Conservation (phyloP, 2,329 filamentous ascomycete genomes). For the Penicillium aurantiogriseum region DNA sequence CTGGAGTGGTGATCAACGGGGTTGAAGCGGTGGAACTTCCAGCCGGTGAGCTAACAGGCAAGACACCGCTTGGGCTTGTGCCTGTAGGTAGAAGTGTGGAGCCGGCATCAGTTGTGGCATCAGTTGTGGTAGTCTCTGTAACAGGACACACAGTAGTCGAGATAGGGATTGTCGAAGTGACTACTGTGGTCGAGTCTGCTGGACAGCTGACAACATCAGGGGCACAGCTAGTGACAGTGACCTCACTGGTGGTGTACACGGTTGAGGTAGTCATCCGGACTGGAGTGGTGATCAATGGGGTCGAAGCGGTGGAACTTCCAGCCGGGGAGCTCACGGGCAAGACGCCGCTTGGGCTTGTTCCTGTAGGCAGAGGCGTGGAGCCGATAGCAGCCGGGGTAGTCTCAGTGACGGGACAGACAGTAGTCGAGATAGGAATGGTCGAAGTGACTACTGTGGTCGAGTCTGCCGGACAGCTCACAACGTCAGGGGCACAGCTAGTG, state of each 20-base stretch:
- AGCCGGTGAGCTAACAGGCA: neutral
- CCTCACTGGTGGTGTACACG: slow-evolving; percentile 36
- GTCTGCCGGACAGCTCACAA: slow-evolving; percentile 52
- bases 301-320: too few species aligned
- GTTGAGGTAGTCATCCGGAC: slow-evolving; percentile 34
- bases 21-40: too few species aligned
- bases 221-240: slow-evolving; percentile 43
- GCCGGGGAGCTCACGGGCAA: neutral
- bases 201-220: slow-evolving; percentile 51
- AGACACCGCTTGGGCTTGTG: neutral
- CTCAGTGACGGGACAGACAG: neutral
- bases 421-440: slow-evolving; percentile 31
- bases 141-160: neutral
- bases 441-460: slow-evolving; percentile 53
- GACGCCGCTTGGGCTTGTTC: neutral
- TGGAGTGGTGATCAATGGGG: neutral
- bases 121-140: neutral
- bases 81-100: neutral
- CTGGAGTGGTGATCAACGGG: neutral
- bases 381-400: neutral
- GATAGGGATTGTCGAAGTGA: slow-evolving; percentile 48
- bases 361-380: neutral
- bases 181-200: slow-evolving; percentile 47
- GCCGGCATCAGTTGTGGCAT: neutral
- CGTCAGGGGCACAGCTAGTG: slow-evolving; percentile 40